Evolutionary conservation across 2,329 filamentous ascomycete species (phyloP), one percentile per base, ranked within the genome.

Genomic region (Didymella pinodella): DNA sequence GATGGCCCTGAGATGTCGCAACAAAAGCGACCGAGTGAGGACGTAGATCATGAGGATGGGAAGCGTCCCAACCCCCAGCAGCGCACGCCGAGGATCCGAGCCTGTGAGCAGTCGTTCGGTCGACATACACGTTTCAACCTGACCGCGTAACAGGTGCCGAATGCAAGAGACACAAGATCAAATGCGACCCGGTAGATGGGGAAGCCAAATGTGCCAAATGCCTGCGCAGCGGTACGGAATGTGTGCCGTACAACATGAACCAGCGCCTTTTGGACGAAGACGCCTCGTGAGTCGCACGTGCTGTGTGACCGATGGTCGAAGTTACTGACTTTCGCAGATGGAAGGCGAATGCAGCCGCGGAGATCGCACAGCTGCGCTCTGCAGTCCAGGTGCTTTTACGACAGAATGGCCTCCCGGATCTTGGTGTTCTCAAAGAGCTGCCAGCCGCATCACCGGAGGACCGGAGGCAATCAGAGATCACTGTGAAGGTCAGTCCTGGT

Each of bases 151-250:
- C 51, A 75, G 72, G 73, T 47, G 68, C 72, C 7, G 72, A 74
- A 54, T 76, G 73, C 44, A 75, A 76, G 52, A 69, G 66, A 45
- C 73, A 74, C 58, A 76, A 76, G 63, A 75, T 76, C 45, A 73
- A 70, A 55, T 76, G 71, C 49, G 72, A 75, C 48, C 66, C 69
- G 14, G 72, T 74, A 29, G 64, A 66, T 29, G 71, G 71, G 44
- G 66, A 74, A 49, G 58, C 66, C 7, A 75, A 74, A 50, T 75
- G 73, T 54, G 69, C 70, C 12, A 75, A 75, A 58, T 76, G 72
- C 54, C 59, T 74, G 50, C 69, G 73, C 44, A 68, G 70, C 44
- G 68, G 93, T 78, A 91, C 91, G 62, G 96, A 95, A 76, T 99
- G 95, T 77, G 88, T 93, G 38, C 84, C 98, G 50, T 87, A 88